Evolutionary conservation across 208 protist species (phyloP).

Genomic region (Endotrypanum monterogeii): DNA sequence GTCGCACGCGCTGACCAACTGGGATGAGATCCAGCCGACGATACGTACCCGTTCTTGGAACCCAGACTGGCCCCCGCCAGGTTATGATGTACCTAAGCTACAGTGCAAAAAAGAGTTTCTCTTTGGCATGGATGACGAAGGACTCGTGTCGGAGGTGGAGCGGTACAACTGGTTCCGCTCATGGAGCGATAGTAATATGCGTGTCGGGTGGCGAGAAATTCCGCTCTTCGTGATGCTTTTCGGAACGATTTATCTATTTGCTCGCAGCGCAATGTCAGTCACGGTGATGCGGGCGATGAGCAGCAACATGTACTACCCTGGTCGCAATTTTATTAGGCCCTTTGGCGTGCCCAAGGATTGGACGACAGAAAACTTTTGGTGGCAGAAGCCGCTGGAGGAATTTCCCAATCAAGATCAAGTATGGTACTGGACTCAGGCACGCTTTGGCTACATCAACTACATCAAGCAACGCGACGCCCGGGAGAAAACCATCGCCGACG

Average conservation of each 20-base stretch:
- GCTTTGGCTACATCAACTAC: conserved; percentile 86
- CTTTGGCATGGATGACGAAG: conserved; percentile 84
- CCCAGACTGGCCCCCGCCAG: conserved; percentile 86
- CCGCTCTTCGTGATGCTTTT: conserved; percentile 73
- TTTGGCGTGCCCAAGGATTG: conserved; percentile 82
- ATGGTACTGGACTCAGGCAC: conserved; percentile 74
- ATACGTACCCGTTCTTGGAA: conserved; percentile 87
- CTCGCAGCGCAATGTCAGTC: conserved; percentile 63
- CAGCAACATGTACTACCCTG: conserved; percentile 88
- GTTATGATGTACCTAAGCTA: conserved; percentile 82
- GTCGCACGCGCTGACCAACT: conserved; percentile 83
- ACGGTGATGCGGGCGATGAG: conserved; percentile 66
- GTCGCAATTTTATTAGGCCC: conserved; percentile 63
- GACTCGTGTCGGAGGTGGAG: conserved; percentile 81
- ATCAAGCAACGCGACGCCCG: conserved; percentile 76
- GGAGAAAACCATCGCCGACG: conserved; percentile 57
- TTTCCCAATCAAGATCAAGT: conserved; percentile 86
- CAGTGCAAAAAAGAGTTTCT: conserved; percentile 87
- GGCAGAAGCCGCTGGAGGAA: conserved; percentile 86
- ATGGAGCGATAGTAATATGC: conserved; percentile 87
- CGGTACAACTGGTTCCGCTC: conserved; percentile 88
- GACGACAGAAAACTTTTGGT: conserved; percentile 79
- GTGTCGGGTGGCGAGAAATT: conserved; percentile 77
- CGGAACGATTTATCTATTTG: conserved; percentile 52
- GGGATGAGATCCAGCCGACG: conserved; percentile 86